phyloP scores from a whole-genome alignment of 192 early-diverging fungal genomes.

The Dimargaris cristalligena region DNA sequence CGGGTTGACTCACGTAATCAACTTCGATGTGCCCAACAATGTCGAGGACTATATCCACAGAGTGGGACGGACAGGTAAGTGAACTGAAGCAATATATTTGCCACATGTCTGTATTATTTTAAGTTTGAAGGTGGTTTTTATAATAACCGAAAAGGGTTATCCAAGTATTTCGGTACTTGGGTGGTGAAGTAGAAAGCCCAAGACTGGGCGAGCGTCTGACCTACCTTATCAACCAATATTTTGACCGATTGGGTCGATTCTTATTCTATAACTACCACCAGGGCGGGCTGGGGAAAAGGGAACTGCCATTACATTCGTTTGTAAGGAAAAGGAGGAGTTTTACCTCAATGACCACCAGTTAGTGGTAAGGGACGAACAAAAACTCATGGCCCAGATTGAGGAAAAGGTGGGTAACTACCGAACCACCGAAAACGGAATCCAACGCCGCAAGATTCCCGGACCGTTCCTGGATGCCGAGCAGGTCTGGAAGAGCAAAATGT shows the following conservation, averaged over 20 bases:
- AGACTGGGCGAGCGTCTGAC: no score
- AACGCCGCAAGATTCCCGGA: conserved; percentile 8
- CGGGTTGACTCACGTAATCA: conserved; percentile 74
- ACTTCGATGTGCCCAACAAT: conserved; percentile 63
- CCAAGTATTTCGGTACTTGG: no score
- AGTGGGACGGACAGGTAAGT: conserved; percentile 43
- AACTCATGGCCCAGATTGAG: conserved; percentile 8
- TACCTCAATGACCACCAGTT: conserved; percentile 8
- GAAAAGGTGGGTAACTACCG: not conserved
- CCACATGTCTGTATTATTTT: no score
- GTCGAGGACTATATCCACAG: conserved; percentile 81
- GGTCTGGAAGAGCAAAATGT: not conserved
- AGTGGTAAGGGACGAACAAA: not conserved
- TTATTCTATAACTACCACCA: no score
- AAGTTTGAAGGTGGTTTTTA: no score
- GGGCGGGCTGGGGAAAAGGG: conserved; percentile 5
- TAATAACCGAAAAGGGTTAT: no score
- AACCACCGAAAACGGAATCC: conserved; percentile 2
- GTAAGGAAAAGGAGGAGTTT: not conserved
- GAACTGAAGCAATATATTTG: no score
- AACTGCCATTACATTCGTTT: not conserved
- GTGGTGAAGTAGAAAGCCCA: no score
- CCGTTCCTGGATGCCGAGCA: not conserved
- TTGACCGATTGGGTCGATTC: no score
- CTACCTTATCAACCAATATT: no score